Evolutionary conservation across 768 basidiomycete species (phyloP), one percentile per base, ranked within the genome.

Genomic region (Leccinellum albellum): DNA sequence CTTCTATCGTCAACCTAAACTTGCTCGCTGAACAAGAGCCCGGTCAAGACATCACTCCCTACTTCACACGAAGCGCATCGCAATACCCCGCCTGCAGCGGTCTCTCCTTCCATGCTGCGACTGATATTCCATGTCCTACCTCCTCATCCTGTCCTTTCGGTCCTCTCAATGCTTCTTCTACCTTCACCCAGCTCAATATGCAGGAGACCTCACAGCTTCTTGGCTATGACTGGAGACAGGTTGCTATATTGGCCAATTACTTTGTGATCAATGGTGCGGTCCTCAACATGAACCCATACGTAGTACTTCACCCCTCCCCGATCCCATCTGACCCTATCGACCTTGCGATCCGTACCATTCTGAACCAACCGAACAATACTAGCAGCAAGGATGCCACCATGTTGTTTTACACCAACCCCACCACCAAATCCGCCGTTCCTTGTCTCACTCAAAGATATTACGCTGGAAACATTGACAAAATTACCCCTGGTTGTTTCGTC

Each of bases 381-480:
- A 81, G 82, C 52, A 92, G 95, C 9, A 94, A 89, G 67, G 97
- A 99, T 67, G 96, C 84, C 1, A 98, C 96, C 0, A 85, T 89
- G 47, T 77, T 94, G 29, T 96, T 99, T 70, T 86, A 83, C 70
- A 88, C 86, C 72, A 82, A 85, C 46, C 62, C 79, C 6, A 80
- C 82, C 53, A 82, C 92, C 55, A 77, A 82, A 59, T 76, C 79
- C 10, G 85, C 90, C 23, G 79, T 97, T 3, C 81, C 84, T 10
- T 99, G 97, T 72, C 79, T 99, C 52, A 79, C 80, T 52, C 76
- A 91, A 65, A 85, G 97, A 13, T 99, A 97, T 72, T 83, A 83
- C 51, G 95, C 94, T 0, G 97, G 97, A 21, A 89, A 90, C 69
- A 98, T 99, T 61, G 97, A 98, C 78, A 97, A 98, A 75, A 79